A percentile compares a stretch with the other conserved stretches of the same genome.
Conservation (phyloP, 495 filamentous ascomycete genomes). For the Baudoinia panamericana region DNA sequence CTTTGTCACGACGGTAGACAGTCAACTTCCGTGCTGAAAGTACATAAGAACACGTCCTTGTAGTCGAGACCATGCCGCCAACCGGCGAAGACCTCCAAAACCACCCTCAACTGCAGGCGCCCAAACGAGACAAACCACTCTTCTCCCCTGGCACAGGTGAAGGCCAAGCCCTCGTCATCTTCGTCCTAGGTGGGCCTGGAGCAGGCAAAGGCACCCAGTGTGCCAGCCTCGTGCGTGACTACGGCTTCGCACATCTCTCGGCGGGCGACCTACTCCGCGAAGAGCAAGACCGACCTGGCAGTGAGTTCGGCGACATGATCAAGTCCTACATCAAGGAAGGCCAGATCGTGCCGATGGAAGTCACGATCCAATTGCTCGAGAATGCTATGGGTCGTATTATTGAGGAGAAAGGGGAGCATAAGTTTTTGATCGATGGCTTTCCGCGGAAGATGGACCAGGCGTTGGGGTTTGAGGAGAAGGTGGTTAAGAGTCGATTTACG, state of each 20-base stretch:
- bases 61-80: constrained; percentile 28
- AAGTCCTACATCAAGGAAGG: constrained; percentile 80
- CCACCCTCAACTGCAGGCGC: constrained; percentile 36
- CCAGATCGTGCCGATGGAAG: constrained; percentile 94
- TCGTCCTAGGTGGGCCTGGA: constrained; percentile 68
- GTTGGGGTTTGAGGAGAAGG: constrained; percentile 75
- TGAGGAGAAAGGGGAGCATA: constrained; percentile 32
- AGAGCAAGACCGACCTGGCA: constrained; percentile 75
- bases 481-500: constrained; percentile 68
- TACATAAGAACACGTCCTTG: too few species aligned
- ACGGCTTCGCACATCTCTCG: constrained; percentile 81
- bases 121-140: constrained; percentile 47
- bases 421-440: constrained; percentile 90
- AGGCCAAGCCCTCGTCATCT: constrained; percentile 69
- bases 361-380: constrained; percentile 85
- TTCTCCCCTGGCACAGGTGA: constrained; percentile 46
- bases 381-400: constrained; percentile 71
- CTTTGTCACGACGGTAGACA: constrained; percentile 1
- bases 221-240: constrained; percentile 73
- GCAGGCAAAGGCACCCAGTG: constrained; percentile 82
- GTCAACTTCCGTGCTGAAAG: too few species aligned
- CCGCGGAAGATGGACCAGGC: constrained; percentile 96
- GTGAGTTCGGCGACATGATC: constrained; percentile 82
- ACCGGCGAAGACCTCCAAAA: constrained; percentile 23
- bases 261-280: constrained; percentile 89